Conservation (phyloP, 768 basidiomycete genomes). For the Mycena rosella region DNA sequence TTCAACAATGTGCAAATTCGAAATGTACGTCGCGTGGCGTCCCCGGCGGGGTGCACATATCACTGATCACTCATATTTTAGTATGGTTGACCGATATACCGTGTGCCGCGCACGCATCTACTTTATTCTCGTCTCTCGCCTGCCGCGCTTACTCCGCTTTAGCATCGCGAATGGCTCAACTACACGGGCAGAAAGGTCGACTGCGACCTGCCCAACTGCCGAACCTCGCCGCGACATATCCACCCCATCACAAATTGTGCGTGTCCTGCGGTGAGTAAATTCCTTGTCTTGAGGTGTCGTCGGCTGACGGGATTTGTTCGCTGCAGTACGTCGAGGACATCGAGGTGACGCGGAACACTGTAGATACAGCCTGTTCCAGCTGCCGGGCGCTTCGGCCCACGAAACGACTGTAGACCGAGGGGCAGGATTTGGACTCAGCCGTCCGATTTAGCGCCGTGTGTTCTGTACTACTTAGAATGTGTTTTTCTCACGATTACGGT, state of each 20-base stretch:
- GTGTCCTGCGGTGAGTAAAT: background rate
- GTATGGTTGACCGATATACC: background rate
- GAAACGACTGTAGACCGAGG: too few species aligned
- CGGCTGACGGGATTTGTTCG: background rate
- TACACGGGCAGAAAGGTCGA: constrained; percentile 23
- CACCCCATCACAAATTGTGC: constrained; percentile 1
- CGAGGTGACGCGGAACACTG: background rate
- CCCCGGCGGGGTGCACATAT: background rate
- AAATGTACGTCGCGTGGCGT: background rate
- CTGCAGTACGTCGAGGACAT: background rate
- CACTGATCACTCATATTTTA: background rate
- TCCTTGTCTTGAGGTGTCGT: background rate
- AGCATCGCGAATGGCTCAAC: constrained; percentile 25
- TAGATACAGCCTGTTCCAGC: constrained; percentile 2
- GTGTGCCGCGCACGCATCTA: background rate
- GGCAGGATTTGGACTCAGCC: too few species aligned
- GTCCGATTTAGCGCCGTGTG: too few species aligned
- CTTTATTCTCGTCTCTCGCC: background rate
- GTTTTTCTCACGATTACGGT: too few species aligned
- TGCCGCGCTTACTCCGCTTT: background rate
- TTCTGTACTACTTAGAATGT: too few species aligned
- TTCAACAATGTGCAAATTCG: background rate
- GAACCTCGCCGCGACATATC: constrained; percentile 13
- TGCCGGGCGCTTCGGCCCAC: too few species aligned
- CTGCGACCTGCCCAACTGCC: constrained; percentile 21